Conservation (phyloP, 306 rosid genomes). For the Vigna reflexopilosa region DNA sequence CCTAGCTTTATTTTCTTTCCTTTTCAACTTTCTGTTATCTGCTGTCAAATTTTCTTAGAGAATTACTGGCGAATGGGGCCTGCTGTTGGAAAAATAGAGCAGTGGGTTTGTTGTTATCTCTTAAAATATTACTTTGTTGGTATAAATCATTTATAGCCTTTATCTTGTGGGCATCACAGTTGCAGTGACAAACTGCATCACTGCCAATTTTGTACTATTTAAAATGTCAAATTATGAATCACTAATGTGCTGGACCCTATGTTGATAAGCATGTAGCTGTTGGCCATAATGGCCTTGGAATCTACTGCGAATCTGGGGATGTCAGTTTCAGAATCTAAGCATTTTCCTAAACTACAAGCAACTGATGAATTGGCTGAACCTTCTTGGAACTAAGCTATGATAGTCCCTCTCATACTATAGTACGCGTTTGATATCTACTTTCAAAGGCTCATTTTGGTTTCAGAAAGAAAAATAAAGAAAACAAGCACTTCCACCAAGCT, state of each 20-base stretch:
- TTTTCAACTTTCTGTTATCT: too few species aligned
- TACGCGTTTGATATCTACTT: neutral
- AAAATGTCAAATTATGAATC: neutral
- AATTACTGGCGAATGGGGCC: neutral
- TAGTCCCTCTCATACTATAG: neutral
- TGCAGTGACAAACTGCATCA: slow-evolving; percentile 3
- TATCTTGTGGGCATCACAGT: neutral
- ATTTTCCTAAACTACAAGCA: neutral
- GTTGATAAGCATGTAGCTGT: slow-evolving; percentile 12
- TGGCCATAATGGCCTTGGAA: slow-evolving; percentile 22
- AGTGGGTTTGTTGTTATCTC: slow-evolving; percentile 20
- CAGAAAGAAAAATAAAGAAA: neutral
- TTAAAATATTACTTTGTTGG: neutral
- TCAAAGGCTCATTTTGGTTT: neutral
- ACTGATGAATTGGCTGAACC: slow-evolving; percentile 15
- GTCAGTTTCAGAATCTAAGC: slow-evolving; percentile 21
- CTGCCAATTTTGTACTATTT: slow-evolving; percentile 7
- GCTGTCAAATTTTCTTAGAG: neutral
- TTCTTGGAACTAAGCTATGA: slow-evolving; percentile 27
- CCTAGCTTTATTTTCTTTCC: too few species aligned
- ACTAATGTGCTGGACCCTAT: slow-evolving; percentile 26
- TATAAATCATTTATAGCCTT: slow-evolving; percentile 7
- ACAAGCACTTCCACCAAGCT: neutral
- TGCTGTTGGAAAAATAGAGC: neutral
- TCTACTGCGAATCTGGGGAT: slow-evolving; percentile 22